A percentile compares a stretch with the other conserved stretches of the same genome.
Conservation (phyloP, 768 basidiomycete genomes). For the Serendipita sp. region DNA sequence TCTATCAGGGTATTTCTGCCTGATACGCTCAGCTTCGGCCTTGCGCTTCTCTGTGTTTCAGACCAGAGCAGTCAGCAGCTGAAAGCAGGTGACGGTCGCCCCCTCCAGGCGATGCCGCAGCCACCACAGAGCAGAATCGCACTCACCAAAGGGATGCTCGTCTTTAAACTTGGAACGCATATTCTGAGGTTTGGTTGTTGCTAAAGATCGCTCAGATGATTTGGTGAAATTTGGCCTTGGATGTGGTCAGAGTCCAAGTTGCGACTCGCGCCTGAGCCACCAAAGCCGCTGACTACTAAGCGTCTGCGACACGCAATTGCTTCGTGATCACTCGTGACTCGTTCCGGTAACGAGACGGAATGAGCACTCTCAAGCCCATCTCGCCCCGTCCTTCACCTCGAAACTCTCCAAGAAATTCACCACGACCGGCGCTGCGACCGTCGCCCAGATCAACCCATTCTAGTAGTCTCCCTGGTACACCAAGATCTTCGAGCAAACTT, state of each 20-base stretch:
- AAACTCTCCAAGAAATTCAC: neutral
- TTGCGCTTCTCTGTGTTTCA: constrained; percentile 79
- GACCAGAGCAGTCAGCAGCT: neutral
- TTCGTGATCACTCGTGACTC: neutral
- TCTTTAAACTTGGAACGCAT: constrained; percentile 98
- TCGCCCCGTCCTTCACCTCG: neutral
- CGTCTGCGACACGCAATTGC: neutral
- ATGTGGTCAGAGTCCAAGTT: neutral
- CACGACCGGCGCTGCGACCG: neutral
- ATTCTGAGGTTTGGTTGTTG: constrained; percentile 12
- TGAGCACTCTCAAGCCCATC: neutral
- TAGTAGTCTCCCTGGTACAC: neutral
- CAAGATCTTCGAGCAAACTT: neutral
- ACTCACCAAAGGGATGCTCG: constrained; percentile 93
- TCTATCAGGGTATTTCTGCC: constrained; percentile 96
- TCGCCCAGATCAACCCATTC: neutral
- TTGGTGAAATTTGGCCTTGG: neutral
- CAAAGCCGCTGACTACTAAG: neutral
- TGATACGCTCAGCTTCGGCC: constrained; percentile 94
- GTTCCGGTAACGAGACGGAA: neutral
- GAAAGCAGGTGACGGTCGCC: neutral
- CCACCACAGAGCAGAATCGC: constrained; percentile 15
- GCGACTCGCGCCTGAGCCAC: neutral
- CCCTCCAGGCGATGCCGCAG: constrained; percentile 11
- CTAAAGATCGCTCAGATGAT: neutral